Base-by-base conservation (phyloP, 148 eudicot species). In the Simmondsia chinensis region DNA sequence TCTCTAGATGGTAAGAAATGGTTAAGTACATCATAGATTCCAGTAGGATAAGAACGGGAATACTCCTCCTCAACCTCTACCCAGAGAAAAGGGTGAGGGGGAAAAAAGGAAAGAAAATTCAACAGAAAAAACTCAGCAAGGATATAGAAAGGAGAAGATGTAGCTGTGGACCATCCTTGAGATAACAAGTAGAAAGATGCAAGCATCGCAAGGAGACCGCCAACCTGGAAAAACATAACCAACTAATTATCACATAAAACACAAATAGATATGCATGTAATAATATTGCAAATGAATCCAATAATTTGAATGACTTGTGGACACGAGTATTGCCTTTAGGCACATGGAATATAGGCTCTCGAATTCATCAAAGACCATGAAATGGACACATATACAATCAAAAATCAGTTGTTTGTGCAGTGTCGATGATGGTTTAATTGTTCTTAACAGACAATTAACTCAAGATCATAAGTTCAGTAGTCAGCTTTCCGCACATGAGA, bases 151-250 rank as follows among this genome's bases (percentile, higher is more conserved):
- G 97, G 95, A 28, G 86, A 82, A 70, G 65, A 45, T 44, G 97
- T 61, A 34, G 84, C 87, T 60, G 50, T 81, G 58, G 97, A 82
- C 97, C 97, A 91, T 57, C 97, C 97, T 68, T 75, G 80, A 51
- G 97, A 84, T 48, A 89, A 58, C 53, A 89, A 71, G 72, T 84
- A 89, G 51, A 84, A 73, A 6, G 97, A 69, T 50, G 79, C 79
- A 52, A 84, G 33, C 93, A 91, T 85, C 24, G 94, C 94, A 48
- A 79, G 17, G 43, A 91, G 81, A 33, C 97, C 97, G 42, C 93
- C 95, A 33, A 82, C 83, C 95, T 85, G 66, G 33, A 56, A 32
- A 22, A n/a, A 39, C 28, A 54, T 32, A 22, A 5, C 18, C 28
- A 41, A n/a, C 48, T 6, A 32, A 3, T 27, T 31, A 32, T 33